Percentiles rank a stretch among this genome's conserved stretches.
Evolutionary conservation across 768 basidiomycete species (phyloP).

Genomic region (Roridomyces roridus): DNA sequence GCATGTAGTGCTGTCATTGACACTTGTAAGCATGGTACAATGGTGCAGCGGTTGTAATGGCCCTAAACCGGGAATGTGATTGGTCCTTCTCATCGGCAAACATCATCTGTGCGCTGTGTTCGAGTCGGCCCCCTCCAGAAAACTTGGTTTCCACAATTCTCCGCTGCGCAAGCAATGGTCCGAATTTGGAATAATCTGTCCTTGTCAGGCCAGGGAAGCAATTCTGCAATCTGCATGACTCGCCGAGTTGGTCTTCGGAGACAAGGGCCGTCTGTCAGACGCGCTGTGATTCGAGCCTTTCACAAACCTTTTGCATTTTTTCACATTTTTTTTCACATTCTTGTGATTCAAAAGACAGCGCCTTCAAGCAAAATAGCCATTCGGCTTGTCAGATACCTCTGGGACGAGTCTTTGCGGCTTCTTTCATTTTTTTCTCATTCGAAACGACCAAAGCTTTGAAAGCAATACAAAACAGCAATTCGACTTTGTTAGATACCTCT

Average conservation of each 20-base stretch:
- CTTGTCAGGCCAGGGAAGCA: slow-evolving; percentile 90
- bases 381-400: too few relatives aligned
- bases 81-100: slow-evolving; percentile 65
- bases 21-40: slow-evolving; percentile 26
- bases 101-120: slow-evolving; percentile 85
- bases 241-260: slow-evolving; percentile 94
- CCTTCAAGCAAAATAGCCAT: too few relatives aligned
- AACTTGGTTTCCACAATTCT: slow-evolving; percentile 85
- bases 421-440: too few relatives aligned
- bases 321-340: slow-evolving; percentile 64
- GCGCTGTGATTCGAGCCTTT: slow-evolving; percentile 78
- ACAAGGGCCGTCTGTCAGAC: slow-evolving; percentile 84
- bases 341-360: too few relatives aligned
- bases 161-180: slow-evolving; percentile 66
- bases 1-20: too few relatives aligned
- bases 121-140: slow-evolving; percentile 94
- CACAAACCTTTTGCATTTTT: slow-evolving; percentile 71
- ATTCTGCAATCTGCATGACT: slow-evolving; percentile 89
- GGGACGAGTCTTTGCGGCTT: too few relatives aligned
- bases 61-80: slow-evolving; percentile 83
- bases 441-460: too few relatives aligned
- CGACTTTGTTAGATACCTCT: too few relatives aligned
- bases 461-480: too few relatives aligned
- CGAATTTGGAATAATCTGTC: slow-evolving; percentile 82
- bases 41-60: slow-evolving; percentile 84